Base-by-base conservation (phyloP, 441 rosid species). In the Adansonia rubrostipa region DNA sequence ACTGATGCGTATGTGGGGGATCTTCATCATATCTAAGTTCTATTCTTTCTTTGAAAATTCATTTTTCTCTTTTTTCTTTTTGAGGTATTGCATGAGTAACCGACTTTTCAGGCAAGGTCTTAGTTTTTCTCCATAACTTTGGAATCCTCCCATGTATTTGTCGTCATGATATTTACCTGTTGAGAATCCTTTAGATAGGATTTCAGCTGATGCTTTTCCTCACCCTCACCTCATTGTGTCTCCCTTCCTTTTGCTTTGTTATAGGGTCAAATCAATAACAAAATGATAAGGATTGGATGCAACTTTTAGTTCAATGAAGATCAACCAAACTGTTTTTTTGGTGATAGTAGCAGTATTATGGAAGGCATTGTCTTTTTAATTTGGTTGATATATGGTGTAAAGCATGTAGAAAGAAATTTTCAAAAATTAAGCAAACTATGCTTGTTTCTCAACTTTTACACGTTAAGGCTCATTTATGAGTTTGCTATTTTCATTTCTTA, bases 131-230 rank as follows among this genome's bases (percentile, higher is more conserved):
- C 11, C 44, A 51, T 76, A 61, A 61, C 36, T 8, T 74, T 2
- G 45, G 24, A 77, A 51, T 3, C 48, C 67, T 36, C 36, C 65
- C 61, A n/a, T 73, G 57, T 61, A 48, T 60, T 72, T 53, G 74
- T 19, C 17, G 2, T 80, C 44, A 57, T 45, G 28, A 28, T 28
- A 19, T 9, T 8, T 75, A 65, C 14, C 22, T 65, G 28, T 72
- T 64, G 63, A 53, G 63, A 76, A 40, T 36, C 73, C 22, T 71
- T 36, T 40, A 9, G 65, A 19, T 58, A 6, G 36, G 48, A 15
- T 51, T 71, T 51, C 20, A 2, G 28, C 50, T 28, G 8, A 48
- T 53, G 9, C 66, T 68, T 69, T 66, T 58, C 71, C 24, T 48
- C 17, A 15, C 9, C 15, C 2, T 67, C 24, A 9, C 8, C 47